Evolutionary conservation across 148 eudicot species (phyloP), one percentile per base, ranked within the genome.

Genomic region (Talinum fruticosum): DNA sequence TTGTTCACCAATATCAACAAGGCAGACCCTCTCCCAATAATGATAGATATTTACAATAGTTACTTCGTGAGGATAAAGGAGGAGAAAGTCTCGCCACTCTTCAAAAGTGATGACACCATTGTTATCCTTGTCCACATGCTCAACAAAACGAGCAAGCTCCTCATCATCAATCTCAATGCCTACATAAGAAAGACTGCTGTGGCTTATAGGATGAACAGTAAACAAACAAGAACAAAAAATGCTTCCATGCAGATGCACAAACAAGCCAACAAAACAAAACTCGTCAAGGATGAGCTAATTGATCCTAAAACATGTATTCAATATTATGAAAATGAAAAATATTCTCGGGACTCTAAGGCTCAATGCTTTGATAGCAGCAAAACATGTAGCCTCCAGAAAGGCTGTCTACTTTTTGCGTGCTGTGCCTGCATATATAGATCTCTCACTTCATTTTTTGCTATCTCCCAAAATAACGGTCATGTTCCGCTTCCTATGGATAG

Each of bases 51-150:
- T 95, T 74, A 90, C 97, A 72, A 95, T 81, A 68, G 99, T 95
- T 69, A 89, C 96, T 87, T 95, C 99, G 61, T 95, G 96, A 21
- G 99, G 99, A 79, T 92, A 95, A 26, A 95, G 89, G 32, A 95
- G 82, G 77, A 95, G 94, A 82, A 95, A 95, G 86, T 95, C 97
- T 80, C 99, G 89, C 99, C 99, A 95, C 69, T 95, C 97, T 82
- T 95, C 97, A 75, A 92, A 95, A 53, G 99, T 95, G 54, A 95
- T 95, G 18, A 95, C 92, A 69, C 99, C 97, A 78, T 95, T 89
- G 76, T 95, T 92, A 83, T 92, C 99, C 82, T 95, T 92, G 65
- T 95, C 99, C 73, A 95, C 97, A 74, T 82, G 97, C 81, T 95
- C 99, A 78, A 95, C 94, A 90, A 95, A 95, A 75, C 87, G 85